phyloP scores from a whole-genome alignment of 1,139 yeast genomes.

The Geotrichum reessii region DNA sequence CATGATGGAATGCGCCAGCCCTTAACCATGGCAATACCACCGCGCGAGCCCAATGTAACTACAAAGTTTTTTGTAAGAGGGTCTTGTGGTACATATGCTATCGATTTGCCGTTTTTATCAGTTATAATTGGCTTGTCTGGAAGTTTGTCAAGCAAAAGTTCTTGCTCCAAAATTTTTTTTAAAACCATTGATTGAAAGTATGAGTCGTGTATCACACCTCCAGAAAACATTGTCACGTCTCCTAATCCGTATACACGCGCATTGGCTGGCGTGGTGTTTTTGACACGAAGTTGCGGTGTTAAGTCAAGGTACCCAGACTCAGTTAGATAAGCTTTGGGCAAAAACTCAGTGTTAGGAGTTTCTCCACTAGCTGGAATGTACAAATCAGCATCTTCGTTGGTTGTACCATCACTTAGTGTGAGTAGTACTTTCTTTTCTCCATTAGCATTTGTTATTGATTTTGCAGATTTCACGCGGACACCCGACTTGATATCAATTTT shows the following conservation, averaged over 20 bases:
- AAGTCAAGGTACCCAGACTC: background rate
- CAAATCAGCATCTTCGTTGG: background rate
- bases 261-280: background rate
- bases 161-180: background rate
- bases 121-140: background rate
- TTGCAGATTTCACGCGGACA: background rate
- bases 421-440: background rate
- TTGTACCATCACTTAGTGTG: conserved; percentile 7
- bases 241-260: conserved; percentile 5
- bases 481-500: conserved; percentile 4
- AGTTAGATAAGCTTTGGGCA: background rate
- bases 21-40: conserved; percentile 8
- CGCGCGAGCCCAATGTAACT: conserved; percentile 6
- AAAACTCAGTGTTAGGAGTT: conserved; percentile 10
- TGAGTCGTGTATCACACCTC: background rate
- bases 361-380: conserved; percentile 8
- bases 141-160: background rate
- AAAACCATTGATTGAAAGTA: background rate
- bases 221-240: background rate
- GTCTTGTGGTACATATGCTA: background rate
- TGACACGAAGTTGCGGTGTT: background rate
- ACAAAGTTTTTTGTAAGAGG: background rate
- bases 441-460: background rate
- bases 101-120: background rate
- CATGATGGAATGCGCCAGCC: conserved; percentile 6